Evolutionary conservation across 31 red algal genomes (phyloP).

Genomic region (Odonthalia washingtoniensis): DNA sequence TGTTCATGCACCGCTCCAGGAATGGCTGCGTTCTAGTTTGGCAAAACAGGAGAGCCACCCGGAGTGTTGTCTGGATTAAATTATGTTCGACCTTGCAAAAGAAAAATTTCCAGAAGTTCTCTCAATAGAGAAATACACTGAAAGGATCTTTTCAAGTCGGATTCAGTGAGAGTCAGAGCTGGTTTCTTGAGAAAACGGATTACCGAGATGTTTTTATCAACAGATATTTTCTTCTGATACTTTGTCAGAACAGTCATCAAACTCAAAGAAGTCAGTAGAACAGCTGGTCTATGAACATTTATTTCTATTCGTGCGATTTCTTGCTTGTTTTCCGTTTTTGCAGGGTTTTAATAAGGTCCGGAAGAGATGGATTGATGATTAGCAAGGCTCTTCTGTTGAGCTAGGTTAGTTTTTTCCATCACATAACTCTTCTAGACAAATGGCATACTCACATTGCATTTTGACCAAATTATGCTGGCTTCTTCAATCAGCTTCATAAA

Average conservation of each 20-base stretch:
- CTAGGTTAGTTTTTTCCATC: neutral
- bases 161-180: slow-evolving; percentile 63
- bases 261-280: slow-evolving; percentile 58
- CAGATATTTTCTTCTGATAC: slow-evolving; percentile 61
- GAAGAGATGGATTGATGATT: no score
- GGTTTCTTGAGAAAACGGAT: slow-evolving; percentile 62
- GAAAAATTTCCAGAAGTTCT: no score
- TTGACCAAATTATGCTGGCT: slow-evolving; percentile 75
- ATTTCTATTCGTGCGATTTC: slow-evolving; percentile 45
- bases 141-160: slow-evolving; percentile 26
- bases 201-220: slow-evolving; percentile 55
- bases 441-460: slow-evolving; percentile 49
- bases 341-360: neutral
- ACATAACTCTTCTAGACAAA: slow-evolving; percentile 64
- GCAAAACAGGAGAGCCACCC: no score
- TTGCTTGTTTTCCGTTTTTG: slow-evolving; percentile 32
- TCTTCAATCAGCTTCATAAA: slow-evolving; percentile 69
- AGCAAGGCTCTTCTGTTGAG: no score
- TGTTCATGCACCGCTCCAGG: no score
- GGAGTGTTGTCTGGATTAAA: no score
- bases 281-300: slow-evolving; percentile 49
- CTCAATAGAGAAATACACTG: slow-evolving; percentile 72
- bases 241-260: no score
- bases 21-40: no score
- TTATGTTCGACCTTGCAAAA: no score